Evolutionary conservation across 2,329 filamentous ascomycete species (phyloP).

Genomic region (Aspergillus sp.): DNA sequence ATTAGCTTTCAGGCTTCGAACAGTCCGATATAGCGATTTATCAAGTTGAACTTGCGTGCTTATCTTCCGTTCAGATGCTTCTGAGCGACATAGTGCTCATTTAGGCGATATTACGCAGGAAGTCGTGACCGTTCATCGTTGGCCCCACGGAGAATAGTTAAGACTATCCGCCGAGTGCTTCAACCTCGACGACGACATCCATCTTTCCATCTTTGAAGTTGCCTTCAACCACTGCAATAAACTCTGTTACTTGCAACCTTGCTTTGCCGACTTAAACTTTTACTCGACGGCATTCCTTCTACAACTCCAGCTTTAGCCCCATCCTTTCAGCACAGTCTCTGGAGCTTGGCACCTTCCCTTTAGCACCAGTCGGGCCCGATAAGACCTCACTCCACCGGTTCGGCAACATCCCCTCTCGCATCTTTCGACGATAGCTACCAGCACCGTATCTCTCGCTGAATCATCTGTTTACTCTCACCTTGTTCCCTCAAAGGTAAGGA

Average conservation of each 20-base stretch:
- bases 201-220: conserved; percentile 6
- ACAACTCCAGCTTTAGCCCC: background rate
- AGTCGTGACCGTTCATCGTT: conserved; percentile 13
- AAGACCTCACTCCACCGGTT: conserved; percentile 26
- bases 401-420: conserved; percentile 9
- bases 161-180: conserved; percentile 19
- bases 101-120: background rate
- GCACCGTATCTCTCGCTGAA: background rate
- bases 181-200: conserved; percentile 9
- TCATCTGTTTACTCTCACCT: background rate
- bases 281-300: background rate
- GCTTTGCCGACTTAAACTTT: background rate
- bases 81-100: conserved; percentile 1
- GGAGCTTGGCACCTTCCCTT: conserved; percentile 20
- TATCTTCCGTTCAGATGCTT: background rate
- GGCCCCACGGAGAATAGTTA: conserved; percentile 23
- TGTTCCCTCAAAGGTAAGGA: conserved; percentile 13
- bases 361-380: conserved; percentile 21
- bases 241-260: background rate
- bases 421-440: conserved; percentile 7
- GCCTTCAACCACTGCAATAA: background rate
- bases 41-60: background rate
- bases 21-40: background rate
- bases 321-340: conserved; percentile 6
- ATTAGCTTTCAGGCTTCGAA: background rate